Base-by-base conservation (phyloP, 2,329 filamentous ascomycete species). In the Juglanconis juglandina region DNA sequence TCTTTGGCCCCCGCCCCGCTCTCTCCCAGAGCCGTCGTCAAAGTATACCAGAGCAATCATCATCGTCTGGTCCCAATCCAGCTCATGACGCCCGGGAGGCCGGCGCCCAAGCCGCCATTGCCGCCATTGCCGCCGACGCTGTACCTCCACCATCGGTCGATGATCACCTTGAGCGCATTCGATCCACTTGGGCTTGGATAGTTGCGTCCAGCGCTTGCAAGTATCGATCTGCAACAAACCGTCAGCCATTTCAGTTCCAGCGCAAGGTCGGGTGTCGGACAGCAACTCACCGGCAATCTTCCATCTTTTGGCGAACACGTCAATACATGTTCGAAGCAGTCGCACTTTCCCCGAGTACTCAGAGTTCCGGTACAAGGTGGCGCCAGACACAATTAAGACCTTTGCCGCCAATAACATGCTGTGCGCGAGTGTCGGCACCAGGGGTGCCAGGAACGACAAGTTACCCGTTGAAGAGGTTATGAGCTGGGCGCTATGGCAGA, bases 311-410 rank as follows among this genome's bases (percentile, higher is more conserved):
- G 63, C 59, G 6, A 66, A 53, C 8, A 65, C 56, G 50, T 68
- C 64, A 34, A 70, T 59, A 4, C 63, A 52, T 10, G 39, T 56
- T 52, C 60, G 67, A 41, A 71, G 60, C 50, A 60, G 49, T 24
- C 66, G 63, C 9, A 71, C 66, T 49, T 68, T 71, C 2, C 46
- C 54, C 35, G 62, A 56, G 66, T 68, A 70, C 10, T 65, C 64
- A 3, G 53, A 11, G 34, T 66, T 66, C 6, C 64, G 59, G 39
- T 69, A 63, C n/a, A 63, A 58, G 13, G 54, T 60, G 33, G 66
- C 63, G 8, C 67, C 70, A 30, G 68, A 65, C 9, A 59, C 61
- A n/a, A 71, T 65, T 44, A 71, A 65, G 54, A 71, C 39, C 53
- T 66, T 61, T 10, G 66, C 59, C 5, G 67, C 68, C 39, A 69